Evolutionary conservation across 2,329 filamentous ascomycete genomes (phyloP).

Genomic region (Colletotrichum falcatum): DNA sequence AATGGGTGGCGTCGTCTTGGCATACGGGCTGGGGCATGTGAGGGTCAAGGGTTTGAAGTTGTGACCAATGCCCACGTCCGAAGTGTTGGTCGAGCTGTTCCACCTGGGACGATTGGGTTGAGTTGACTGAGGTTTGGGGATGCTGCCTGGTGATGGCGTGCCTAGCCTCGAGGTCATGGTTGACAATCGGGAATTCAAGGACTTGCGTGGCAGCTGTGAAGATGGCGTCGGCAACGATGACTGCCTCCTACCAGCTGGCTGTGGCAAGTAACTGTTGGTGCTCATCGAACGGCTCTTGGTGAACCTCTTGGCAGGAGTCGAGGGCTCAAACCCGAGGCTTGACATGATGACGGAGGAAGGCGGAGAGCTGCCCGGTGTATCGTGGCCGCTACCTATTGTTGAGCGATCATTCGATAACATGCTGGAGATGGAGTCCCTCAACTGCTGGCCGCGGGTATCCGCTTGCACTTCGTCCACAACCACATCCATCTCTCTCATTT

Average conservation of each 20-base stretch:
- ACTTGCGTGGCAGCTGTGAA: conserved; percentile 56
- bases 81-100: conserved; percentile 75
- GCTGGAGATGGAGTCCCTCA: conserved; percentile 93
- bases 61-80: conserved; percentile 74
- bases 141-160: conserved; percentile 51
- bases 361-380: conserved; percentile 76
- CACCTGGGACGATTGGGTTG: conserved; percentile 74
- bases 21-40: conserved; percentile 70
- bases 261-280: conserved; percentile 58
- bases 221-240: conserved; percentile 62
- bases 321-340: conserved; percentile 61
- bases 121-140: conserved; percentile 60
- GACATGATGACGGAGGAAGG: conserved; percentile 73
- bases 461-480: conserved; percentile 78
- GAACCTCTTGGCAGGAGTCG: conserved; percentile 58
- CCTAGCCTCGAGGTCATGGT: conserved; percentile 64
- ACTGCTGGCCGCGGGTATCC: conserved; percentile 75
- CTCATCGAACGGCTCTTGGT: conserved; percentile 62
- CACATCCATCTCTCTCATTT: conserved; percentile 82
- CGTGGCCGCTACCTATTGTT: conserved; percentile 74
- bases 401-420: conserved; percentile 88
- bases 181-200: conserved; percentile 58
- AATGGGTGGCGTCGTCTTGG: conserved; percentile 57
- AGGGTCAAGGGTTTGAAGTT: conserved; percentile 73
- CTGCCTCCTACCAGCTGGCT: conserved; percentile 59